Evolutionary conservation across 352 stramenopile species (phyloP).

Genomic region (Aphanomyces stellatus): DNA sequence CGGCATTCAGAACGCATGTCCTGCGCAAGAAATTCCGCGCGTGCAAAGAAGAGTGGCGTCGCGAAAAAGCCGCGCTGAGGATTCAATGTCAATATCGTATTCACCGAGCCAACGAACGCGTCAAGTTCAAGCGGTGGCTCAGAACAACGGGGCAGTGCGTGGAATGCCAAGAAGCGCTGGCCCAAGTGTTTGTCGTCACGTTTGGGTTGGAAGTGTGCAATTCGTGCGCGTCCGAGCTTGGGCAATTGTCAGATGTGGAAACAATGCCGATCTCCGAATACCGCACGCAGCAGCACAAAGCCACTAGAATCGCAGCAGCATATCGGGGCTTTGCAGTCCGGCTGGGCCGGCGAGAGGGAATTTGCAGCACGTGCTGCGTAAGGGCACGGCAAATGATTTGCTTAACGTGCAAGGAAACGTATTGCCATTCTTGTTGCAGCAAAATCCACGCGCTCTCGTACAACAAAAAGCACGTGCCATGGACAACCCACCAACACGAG

Average conservation of each 20-base stretch:
- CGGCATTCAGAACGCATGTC: conserved; percentile 27
- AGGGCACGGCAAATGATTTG: conserved; percentile 35
- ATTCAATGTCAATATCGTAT: conserved; percentile 13
- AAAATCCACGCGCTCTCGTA: conserved; percentile 20
- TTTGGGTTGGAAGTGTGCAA: conserved; percentile 29
- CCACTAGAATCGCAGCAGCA: conserved; percentile 28
- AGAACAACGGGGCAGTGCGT: conserved; percentile 29
- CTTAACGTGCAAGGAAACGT: conserved; percentile 30
- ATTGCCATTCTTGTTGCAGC: conserved; percentile 40
- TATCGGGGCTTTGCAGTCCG: conserved; percentile 34
- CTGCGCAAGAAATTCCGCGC: background rate
- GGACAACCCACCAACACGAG: background rate
- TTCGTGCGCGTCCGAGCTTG: conserved; percentile 7
- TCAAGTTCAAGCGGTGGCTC: conserved; percentile 24
- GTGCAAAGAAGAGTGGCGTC: conserved; percentile 12
- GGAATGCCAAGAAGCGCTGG: conserved; percentile 33
- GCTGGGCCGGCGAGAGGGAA: conserved; percentile 21
- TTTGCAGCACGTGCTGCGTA: conserved; percentile 36
- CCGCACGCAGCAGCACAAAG: conserved; percentile 24
- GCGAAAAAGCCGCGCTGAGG: conserved; percentile 18
- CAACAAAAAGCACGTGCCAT: background rate
- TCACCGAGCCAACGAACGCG: conserved; percentile 19
- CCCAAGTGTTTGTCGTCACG: conserved; percentile 32
- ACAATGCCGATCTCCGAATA: conserved; percentile 28
- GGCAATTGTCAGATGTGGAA: background rate